Evolutionary conservation across 2,329 filamentous ascomycete genomes (phyloP).

Genomic region (Arthrobotrys musiformis): DNA sequence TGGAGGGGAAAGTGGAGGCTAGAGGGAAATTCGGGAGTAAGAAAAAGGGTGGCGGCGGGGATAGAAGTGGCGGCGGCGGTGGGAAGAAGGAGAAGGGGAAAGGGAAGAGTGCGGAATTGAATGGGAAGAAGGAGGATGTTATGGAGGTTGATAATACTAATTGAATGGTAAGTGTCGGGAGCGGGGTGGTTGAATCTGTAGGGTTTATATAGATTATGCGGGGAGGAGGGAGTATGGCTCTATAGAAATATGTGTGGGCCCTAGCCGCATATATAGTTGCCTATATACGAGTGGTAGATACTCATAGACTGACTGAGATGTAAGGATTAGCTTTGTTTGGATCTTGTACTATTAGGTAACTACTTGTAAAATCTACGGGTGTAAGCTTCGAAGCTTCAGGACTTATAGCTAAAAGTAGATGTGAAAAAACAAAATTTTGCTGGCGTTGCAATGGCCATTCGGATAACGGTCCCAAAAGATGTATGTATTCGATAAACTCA

Average conservation of each 20-base stretch:
- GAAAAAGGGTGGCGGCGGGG: conserved; percentile 22
- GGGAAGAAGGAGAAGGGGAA: neutral
- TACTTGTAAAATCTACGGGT: neutral
- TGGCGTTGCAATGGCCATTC: neutral
- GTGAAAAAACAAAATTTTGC: neutral
- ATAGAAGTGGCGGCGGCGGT: neutral
- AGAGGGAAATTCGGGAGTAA: conserved; percentile 68
- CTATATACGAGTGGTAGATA: neutral
- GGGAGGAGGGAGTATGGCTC: neutral
- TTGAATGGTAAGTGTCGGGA: neutral
- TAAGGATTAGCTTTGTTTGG: neutral
- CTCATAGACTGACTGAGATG: neutral
- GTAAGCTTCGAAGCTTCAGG: neutral
- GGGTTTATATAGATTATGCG: neutral
- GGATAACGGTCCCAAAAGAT: neutral
- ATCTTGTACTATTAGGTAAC: neutral
- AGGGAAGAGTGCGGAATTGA: neutral
- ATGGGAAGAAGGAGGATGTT: conserved; percentile 20
- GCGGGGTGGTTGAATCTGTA: too few species aligned
- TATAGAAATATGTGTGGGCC: neutral
- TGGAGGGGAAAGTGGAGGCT: conserved; percentile 81
- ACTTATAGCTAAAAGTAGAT: neutral
- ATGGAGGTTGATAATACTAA: conserved; percentile 11
- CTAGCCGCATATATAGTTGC: neutral
- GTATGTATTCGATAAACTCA: neutral